These are phyloP conservation scores for Cinnamomum chago DNA, from an alignment of 164 flowering plant genomes.

Conservation along the genomic window DNA sequence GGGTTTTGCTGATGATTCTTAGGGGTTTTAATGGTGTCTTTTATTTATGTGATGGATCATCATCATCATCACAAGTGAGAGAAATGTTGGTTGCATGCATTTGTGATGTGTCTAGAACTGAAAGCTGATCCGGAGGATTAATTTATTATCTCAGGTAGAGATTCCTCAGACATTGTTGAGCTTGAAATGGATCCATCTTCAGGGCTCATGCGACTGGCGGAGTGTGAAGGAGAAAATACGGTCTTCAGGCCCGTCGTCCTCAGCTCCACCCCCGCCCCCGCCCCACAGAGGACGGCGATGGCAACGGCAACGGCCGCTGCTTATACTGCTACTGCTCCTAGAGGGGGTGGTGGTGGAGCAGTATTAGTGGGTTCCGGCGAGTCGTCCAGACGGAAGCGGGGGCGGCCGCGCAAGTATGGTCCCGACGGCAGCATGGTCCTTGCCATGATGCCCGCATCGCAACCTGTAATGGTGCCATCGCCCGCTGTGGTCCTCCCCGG, in stretches of 20 bases:
- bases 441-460: conserved; percentile 24
- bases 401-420: conserved; percentile 86
- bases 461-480: conserved; percentile 11
- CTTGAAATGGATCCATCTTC: conserved; percentile 33
- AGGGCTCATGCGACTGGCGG: conserved; percentile 49
- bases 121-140: conserved; percentile 33
- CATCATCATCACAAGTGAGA: conserved; percentile 4
- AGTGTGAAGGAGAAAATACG: conserved; percentile 44
- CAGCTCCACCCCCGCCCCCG: conserved; percentile 32
- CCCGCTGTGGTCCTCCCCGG: conserved; percentile 28
- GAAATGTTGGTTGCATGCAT: background rate
- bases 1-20: background rate
- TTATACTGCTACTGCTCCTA: conserved; percentile 3
- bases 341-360: background rate
- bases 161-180: conserved; percentile 29
- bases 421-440: conserved; percentile 63
- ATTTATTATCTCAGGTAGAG: conserved; percentile 33
- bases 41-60: background rate
- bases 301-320: conserved; percentile 16
- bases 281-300: conserved; percentile 4
- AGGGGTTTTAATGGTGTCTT: background rate
- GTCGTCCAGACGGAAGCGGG: conserved; percentile 62
- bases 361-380: conserved; percentile 29
- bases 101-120: conserved; percentile 16
- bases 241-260: conserved; percentile 43